Percentiles rank a stretch among this genome's conserved stretches.
phyloP scores from a whole-genome alignment of 2,329 filamentous ascomycete genomes.

The Pyrenochaeta sp. region DNA sequence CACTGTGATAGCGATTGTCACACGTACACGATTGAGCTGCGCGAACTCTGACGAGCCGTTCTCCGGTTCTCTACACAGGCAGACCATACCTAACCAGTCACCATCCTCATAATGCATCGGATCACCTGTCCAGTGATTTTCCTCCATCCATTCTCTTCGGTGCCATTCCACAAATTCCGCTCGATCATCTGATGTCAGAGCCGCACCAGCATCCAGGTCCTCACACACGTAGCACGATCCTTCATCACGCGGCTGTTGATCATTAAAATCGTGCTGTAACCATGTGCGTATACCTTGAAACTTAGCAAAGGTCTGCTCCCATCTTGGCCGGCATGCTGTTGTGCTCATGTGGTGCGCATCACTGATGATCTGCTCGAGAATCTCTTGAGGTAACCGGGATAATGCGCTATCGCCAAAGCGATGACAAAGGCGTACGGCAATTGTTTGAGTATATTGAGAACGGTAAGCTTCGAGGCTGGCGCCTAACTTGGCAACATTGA shows the following conservation, averaged over 20 bases:
- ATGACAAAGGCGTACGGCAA: conserved; percentile 12
- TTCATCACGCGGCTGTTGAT: too few species aligned
- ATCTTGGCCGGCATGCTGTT: background rate
- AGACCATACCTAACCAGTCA: background rate
- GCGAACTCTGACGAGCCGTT: background rate
- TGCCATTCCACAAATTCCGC: too few species aligned
- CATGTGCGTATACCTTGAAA: conserved; percentile 3
- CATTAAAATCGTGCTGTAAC: too few species aligned
- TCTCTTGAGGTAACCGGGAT: conserved; percentile 8
- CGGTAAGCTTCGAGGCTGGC: conserved; percentile 13
- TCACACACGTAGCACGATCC: too few species aligned
- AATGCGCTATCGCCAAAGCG: conserved; percentile 7
- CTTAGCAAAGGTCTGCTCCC: background rate
- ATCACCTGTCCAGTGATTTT: background rate
- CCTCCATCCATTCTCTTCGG: too few species aligned
- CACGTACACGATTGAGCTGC: background rate
- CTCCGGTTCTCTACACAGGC: background rate
- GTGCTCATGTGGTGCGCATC: background rate
- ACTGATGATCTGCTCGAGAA: conserved; percentile 14
- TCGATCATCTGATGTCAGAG: too few species aligned
- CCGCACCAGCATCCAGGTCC: too few species aligned
- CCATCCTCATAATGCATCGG: background rate
- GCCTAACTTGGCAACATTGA: conserved; percentile 10
- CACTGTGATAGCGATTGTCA: too few species aligned
- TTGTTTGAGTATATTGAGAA: background rate